Evolutionary conservation across 345 rosid species (phyloP), one percentile per base, ranked within the genome.

Genomic region (Orychophragmus violaceus): DNA sequence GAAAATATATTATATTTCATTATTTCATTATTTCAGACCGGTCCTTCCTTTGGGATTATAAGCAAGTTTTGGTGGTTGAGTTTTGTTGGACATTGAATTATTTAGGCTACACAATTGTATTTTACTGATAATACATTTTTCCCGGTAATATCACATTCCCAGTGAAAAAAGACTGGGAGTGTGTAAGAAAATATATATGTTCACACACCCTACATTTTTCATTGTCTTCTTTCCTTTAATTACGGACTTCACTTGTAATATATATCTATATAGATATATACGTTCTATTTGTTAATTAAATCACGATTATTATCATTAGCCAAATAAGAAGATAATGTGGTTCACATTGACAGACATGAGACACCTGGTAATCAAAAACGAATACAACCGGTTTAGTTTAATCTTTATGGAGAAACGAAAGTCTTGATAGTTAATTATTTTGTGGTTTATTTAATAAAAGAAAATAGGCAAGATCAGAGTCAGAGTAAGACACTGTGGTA

Each of bases 401-500:
- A 44, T 71, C 28, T 21, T 46, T 14, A 37, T 36, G 8, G 33
- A 49, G 6, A 52, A 41, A 41, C 48, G 21, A 41, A 41, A 60
- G 57, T 66, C 62, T 27, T 59, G 55, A 66, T 39, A 25, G 21
- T 41, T 36, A 59, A 66, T 66, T 59, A 35, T 59, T 59, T 23
- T 32, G 54, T 39, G 37, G 37, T 39, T 39, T 58, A 8, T 49
- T 58, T 41, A 73, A 66, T 18, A 5, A 54, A 45, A 74, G 45
- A n/a, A 68, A 61, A 21, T 24, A 11, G 9, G 30, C 24, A 61
- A 60, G 25, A 32, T 16, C 42, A 74, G 69, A 74, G 64, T 62
- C 69, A 67, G 74, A 68, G 69, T 74, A 66, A 66, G 72, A 73
- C 72, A 73, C 72, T 73, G 62, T 59, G 62, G 77, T 67, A 60